These are phyloP conservation scores for Panaeolus papilionaceus DNA, from an alignment of 768 basidiomycete species.

Conservation along the genomic window DNA sequence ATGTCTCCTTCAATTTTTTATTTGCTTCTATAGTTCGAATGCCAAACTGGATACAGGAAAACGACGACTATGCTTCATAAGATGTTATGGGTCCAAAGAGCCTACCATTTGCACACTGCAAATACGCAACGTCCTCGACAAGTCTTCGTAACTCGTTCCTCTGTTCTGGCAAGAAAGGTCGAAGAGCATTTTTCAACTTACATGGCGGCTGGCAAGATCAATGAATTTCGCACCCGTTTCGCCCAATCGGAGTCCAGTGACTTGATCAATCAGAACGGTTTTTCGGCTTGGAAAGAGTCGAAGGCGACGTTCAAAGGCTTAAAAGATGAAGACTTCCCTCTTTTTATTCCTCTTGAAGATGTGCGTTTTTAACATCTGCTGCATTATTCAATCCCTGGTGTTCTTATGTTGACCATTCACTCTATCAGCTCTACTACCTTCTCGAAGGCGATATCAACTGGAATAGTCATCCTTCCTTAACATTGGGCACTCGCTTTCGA, in stretches of 20 bases:
- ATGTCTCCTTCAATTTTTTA: constrained; percentile 19
- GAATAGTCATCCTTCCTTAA: background rate
- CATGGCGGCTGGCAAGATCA: constrained; percentile 21
- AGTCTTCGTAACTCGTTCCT: constrained; percentile 73
- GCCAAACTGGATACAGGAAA: constrained; percentile 51
- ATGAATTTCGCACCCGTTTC: background rate
- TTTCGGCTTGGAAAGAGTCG: background rate
- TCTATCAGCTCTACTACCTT: constrained; percentile 50
- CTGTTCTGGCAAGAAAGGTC: constrained; percentile 64
- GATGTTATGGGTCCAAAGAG: constrained; percentile 68
- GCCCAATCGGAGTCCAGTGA: background rate
- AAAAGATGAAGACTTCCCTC: constrained; percentile 65
- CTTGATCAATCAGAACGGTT: background rate
- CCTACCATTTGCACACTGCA: constrained; percentile 43
- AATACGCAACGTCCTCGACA: constrained; percentile 56
- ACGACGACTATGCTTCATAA: constrained; percentile 78
- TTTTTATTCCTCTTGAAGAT: constrained; percentile 71
- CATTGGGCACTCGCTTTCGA: background rate
- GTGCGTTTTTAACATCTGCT: constrained; percentile 42
- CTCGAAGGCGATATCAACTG: constrained; percentile 52
- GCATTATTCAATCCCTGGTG: background rate
- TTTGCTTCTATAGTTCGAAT: background rate
- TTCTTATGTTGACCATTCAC: constrained; percentile 2
- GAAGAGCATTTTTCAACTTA: constrained; percentile 64
- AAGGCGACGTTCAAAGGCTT: background rate